Conservation (phyloP, 768 basidiomycete species). For the Termitomyces heimii region DNA sequence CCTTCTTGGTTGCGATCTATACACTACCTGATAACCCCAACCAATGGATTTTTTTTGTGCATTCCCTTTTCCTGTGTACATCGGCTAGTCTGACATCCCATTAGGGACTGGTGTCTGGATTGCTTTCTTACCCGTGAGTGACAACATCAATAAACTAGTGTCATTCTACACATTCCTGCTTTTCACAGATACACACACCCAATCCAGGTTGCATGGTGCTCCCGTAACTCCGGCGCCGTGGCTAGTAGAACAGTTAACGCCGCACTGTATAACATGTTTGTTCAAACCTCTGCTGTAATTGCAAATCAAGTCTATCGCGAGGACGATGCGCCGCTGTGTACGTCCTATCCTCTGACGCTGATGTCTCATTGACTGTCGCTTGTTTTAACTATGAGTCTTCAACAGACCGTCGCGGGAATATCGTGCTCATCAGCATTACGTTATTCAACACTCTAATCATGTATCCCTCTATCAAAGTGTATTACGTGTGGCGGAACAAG, state of each 20-base stretch:
- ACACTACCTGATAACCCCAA: constrained; percentile 40
- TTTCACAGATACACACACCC: constrained; percentile 36
- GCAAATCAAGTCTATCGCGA: constrained; percentile 50
- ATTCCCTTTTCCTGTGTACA: constrained; percentile 10
- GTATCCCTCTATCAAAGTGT: constrained; percentile 48
- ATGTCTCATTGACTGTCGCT: background rate
- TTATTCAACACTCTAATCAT: constrained; percentile 43
- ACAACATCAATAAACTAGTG: background rate
- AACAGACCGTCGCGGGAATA: constrained; percentile 54
- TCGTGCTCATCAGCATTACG: constrained; percentile 45
- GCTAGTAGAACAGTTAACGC: constrained; percentile 56
- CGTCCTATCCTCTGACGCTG: constrained; percentile 5
- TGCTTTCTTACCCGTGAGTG: constrained; percentile 39
- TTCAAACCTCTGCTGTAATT: constrained; percentile 40
- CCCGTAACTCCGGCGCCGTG: constrained; percentile 53
- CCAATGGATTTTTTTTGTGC: constrained; percentile 48
- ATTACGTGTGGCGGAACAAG: constrained; percentile 54
- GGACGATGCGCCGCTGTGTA: constrained; percentile 54
- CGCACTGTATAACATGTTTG: constrained; percentile 55
- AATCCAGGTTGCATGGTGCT: constrained; percentile 55
- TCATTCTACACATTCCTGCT: background rate
- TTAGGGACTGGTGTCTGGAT: constrained; percentile 37
- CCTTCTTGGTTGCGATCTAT: constrained; percentile 54
- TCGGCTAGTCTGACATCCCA: background rate
- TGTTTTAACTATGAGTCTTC: background rate